Percentiles rank a stretch among this genome's conserved stretches.
phyloP scores from a whole-genome alignment of 192 early-diverging fungal species.

The Umbelopsis vinacea region DNA sequence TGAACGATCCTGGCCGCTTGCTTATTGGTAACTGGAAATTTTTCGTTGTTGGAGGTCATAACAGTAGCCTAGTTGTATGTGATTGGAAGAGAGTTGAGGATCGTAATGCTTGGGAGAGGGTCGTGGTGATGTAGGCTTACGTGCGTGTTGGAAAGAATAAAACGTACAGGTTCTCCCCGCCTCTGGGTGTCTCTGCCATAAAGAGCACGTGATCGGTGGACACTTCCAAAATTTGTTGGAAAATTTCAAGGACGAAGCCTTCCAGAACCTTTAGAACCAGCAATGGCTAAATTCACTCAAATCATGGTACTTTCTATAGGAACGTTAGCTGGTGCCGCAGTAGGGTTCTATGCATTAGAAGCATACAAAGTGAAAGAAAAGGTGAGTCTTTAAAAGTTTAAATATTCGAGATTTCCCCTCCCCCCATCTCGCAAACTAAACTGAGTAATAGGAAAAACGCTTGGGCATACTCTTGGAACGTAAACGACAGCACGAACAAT shows the following conservation, averaged over 20 bases:
- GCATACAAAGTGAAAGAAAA: constrained; percentile 44
- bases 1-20: constrained; percentile 49
- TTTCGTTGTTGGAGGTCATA: constrained; percentile 16
- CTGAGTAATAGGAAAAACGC: constrained; percentile 27
- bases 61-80: background rate
- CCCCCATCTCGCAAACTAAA: background rate
- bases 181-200: background rate
- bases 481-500: constrained; percentile 6
- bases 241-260: background rate
- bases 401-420: background rate
- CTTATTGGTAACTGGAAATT: constrained; percentile 51
- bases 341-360: constrained; percentile 44
- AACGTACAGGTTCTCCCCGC: too few species aligned
- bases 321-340: constrained; percentile 41
- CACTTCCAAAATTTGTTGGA: background rate
- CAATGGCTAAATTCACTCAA: constrained; percentile 33
- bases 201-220: background rate
- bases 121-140: too few species aligned
- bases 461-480: constrained; percentile 32
- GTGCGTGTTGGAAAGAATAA: too few species aligned
- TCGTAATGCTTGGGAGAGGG: background rate
- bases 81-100: background rate
- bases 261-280: background rate
- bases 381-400: constrained; percentile 1
- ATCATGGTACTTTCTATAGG: constrained; percentile 40